Evolutionary conservation across 306 rosid genomes (phyloP).

Genomic region (Luffa acutangula): DNA sequence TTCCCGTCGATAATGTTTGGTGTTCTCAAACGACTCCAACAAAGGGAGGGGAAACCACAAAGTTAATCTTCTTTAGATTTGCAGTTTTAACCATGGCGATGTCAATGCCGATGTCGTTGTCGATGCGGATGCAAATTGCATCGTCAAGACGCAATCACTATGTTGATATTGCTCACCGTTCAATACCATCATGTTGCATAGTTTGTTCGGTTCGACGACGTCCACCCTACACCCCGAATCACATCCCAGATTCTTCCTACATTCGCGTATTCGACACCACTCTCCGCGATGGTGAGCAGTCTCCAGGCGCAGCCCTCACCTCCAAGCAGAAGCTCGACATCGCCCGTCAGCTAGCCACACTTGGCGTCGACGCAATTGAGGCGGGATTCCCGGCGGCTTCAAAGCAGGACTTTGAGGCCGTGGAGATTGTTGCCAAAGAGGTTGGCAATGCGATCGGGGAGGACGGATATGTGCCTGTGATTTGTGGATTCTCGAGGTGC

Average conservation of each 20-base stretch:
- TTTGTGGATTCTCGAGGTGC: conserved; percentile 75
- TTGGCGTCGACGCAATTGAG: conserved; percentile 80
- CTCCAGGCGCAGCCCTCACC: conserved; percentile 84
- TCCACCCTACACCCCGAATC: conserved; percentile 67
- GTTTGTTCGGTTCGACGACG: conserved; percentile 17
- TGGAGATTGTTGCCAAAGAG: conserved; percentile 45
- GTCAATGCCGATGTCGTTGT: background rate
- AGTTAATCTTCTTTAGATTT: background rate
- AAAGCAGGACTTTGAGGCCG: conserved; percentile 69
- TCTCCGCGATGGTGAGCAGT: conserved; percentile 95
- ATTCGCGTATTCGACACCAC: conserved; percentile 88
- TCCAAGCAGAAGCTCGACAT: conserved; percentile 75
- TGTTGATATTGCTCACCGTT: background rate
- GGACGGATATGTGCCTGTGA: conserved; percentile 69
- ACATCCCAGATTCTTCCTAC: conserved; percentile 54
- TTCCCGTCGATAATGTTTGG: background rate
- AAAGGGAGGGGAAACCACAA: background rate
- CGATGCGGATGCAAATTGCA: background rate
- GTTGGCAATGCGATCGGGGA: conserved; percentile 60
- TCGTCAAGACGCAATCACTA: background rate
- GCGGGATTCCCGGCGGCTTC: conserved; percentile 86
- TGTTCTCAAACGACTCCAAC: background rate
- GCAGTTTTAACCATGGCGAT: background rate
- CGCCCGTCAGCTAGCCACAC: conserved; percentile 67
- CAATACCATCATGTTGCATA: background rate